phyloP scores from a whole-genome alignment of 352 stramenopile species.

The Pythium rishiriense region DNA sequence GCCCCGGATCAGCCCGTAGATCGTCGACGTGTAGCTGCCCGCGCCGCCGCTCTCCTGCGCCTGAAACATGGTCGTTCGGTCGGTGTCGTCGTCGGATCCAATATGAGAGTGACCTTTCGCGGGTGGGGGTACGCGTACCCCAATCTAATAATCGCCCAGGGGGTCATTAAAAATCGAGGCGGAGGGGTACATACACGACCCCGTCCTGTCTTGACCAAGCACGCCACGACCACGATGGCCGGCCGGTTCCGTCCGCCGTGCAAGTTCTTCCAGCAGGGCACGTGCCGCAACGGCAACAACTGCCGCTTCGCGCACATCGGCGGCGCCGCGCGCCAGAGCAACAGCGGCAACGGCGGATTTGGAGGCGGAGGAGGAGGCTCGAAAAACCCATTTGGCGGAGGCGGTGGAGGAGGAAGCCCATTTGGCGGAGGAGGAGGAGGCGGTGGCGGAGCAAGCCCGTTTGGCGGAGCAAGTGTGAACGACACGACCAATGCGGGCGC shows the following conservation, averaged over 20 bases:
- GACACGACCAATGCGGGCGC: background rate
- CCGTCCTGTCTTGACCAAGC: background rate
- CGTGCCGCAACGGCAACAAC: slow-evolving; percentile 64
- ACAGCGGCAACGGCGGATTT: slow-evolving; percentile 14
- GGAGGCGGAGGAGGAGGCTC: slow-evolving; percentile 11
- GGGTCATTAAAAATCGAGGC: too few species aligned
- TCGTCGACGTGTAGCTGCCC: slow-evolving; percentile 89
- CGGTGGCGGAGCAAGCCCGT: background rate
- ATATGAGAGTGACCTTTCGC: background rate
- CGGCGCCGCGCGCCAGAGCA: slow-evolving; percentile 5
- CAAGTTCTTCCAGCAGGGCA: slow-evolving; percentile 74
- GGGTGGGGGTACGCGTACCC: background rate
- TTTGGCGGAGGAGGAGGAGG: background rate
- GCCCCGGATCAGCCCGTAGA: slow-evolving; percentile 95
- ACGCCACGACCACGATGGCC: slow-evolving; percentile 15
- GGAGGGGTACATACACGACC: too few species aligned
- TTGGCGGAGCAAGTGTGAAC: background rate
- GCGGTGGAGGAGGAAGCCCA: background rate
- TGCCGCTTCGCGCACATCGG: slow-evolving; percentile 51
- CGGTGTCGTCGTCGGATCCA: background rate
- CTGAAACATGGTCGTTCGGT: slow-evolving; percentile 52
- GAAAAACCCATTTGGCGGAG: slow-evolving; percentile 20
- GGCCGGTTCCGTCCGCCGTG: slow-evolving; percentile 38
- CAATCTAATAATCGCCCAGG: background rate
- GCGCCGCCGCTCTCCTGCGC: slow-evolving; percentile 45